phyloP scores from a whole-genome alignment of 495 filamentous ascomycete genomes.

The Penicillium manginii region DNA sequence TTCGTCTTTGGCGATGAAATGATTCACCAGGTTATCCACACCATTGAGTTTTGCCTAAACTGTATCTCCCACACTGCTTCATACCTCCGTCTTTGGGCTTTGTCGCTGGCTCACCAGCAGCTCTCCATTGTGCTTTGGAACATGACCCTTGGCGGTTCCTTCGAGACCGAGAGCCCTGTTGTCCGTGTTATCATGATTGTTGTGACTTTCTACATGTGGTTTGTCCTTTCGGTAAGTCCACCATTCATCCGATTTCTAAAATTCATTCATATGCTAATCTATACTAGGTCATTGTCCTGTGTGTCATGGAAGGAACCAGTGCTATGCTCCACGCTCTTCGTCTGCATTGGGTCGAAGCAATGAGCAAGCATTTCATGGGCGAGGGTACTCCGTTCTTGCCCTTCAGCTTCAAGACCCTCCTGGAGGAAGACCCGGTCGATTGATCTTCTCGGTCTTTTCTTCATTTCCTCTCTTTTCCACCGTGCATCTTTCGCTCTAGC shows the following conservation, averaged over 20 bases:
- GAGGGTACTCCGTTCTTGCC: conserved; percentile 89
- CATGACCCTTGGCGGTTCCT: conserved; percentile 86
- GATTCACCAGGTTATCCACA: conserved; percentile 99
- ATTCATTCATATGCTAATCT: neutral
- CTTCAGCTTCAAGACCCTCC: conserved; percentile 83
- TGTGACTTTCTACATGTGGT: conserved; percentile 82
- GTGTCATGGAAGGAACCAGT: conserved; percentile 82
- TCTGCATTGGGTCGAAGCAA: conserved; percentile 99
- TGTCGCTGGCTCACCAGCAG: conserved; percentile 97
- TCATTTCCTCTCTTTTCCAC: conserved; percentile 17
- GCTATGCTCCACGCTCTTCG: conserved; percentile 93
- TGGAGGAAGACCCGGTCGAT: conserved; percentile 81
- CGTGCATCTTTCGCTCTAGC: conserved; percentile 15
- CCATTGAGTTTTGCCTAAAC: conserved; percentile 99
- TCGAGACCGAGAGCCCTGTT: conserved; percentile 62
- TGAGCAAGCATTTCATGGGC: conserved; percentile 99
- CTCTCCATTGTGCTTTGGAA: conserved; percentile 94
- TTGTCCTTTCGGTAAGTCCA: conserved; percentile 55
- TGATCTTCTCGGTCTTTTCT: conserved; percentile 30
- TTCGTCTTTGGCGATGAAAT: conserved; percentile 96
- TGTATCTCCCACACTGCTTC: conserved; percentile 99
- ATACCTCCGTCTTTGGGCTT: conserved; percentile 96
- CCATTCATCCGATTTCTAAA: neutral
- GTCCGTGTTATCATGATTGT: conserved; percentile 79
- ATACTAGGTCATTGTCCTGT: conserved; percentile 69